Percentiles rank a stretch among this genome's conserved stretches.
Evolutionary conservation across 2,329 filamentous ascomycete species (phyloP).

Genomic region (Alternaria ventricosa): DNA sequence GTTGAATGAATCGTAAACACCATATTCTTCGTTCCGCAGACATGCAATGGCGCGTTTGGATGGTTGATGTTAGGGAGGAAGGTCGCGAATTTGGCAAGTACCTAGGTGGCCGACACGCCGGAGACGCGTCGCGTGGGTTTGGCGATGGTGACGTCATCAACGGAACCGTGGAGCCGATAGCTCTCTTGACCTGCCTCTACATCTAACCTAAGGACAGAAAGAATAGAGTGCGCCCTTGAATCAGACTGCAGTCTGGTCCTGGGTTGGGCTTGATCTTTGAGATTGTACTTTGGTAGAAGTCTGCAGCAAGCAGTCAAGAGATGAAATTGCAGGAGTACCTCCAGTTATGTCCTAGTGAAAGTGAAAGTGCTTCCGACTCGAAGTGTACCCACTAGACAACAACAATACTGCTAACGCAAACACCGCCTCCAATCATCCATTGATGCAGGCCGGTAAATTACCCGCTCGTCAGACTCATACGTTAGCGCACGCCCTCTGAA

Average conservation of each 20-base stretch:
- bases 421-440: not conserved
- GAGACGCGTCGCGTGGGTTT: not conserved
- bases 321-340: not conserved
- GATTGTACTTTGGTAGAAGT: not conserved
- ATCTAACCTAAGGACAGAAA: not conserved
- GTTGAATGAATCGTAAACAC: not conserved
- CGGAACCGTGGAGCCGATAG: not conserved
- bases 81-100: not conserved
- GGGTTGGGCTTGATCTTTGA: too few species aligned
- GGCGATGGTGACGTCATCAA: not conserved
- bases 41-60: not conserved
- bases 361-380: not conserved
- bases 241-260: too few species aligned
- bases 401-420: not conserved
- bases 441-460: not conserved
- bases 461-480: not conserved
- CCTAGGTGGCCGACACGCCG: not conserved
- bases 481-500: not conserved
- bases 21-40: too few species aligned
- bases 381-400: not conserved
- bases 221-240: too few species aligned
- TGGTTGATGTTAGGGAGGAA: not conserved
- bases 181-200: not conserved
- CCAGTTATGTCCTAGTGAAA: not conserved
- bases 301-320: not conserved